Evolutionary conservation across 306 rosid genomes (phyloP).

Genomic region (Trifolium fragiferum): DNA sequence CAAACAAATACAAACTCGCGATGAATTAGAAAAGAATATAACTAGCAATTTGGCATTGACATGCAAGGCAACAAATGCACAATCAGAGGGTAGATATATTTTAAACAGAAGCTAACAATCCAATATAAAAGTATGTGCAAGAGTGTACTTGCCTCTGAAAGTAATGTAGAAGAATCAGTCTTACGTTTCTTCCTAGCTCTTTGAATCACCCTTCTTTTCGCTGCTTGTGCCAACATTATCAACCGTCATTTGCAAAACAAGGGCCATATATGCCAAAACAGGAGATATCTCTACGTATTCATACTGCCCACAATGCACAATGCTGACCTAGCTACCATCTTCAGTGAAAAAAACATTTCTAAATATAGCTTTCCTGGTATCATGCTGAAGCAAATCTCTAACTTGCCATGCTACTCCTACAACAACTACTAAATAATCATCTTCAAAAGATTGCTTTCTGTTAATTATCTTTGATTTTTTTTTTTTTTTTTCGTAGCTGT

Average conservation of each 20-base stretch:
- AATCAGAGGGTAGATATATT: not conserved
- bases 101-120: not conserved
- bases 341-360: conserved; percentile 62
- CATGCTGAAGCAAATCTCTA: conserved; percentile 68
- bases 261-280: conserved; percentile 72
- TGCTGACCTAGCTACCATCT: conserved; percentile 73
- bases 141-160: conserved; percentile 63
- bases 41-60: conserved; percentile 15
- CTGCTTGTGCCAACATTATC: conserved; percentile 51
- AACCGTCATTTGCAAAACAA: conserved; percentile 70
- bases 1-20: not conserved
- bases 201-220: conserved; percentile 36
- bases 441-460: conserved; percentile 69
- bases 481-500: conserved; percentile 58
- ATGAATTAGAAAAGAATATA: conserved; percentile 18
- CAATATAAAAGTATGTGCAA: conserved; percentile 10
- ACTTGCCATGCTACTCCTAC: conserved; percentile 90
- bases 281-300: conserved; percentile 70
- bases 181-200: conserved; percentile 47
- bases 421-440: conserved; percentile 77
- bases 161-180: conserved; percentile 52
- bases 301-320: conserved; percentile 60
- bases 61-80: not conserved
- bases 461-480: conserved; percentile 53
- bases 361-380: conserved; percentile 60